Evolutionary conservation across 2,329 filamentous ascomycete species (phyloP).

Genomic region (Pyricularia pennisetigena): DNA sequence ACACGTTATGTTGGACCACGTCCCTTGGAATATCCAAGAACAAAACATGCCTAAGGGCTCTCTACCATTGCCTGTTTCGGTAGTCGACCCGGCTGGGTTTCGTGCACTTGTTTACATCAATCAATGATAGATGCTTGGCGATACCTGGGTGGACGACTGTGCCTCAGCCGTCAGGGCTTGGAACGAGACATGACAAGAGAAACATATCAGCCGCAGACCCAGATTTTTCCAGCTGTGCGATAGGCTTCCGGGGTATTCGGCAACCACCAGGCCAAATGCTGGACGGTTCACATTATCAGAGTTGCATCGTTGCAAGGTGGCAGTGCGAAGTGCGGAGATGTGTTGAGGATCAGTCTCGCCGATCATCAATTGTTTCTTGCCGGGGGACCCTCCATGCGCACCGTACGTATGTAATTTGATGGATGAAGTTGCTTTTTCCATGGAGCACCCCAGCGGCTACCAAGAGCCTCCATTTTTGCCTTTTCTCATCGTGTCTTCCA

Average conservation of each 20-base stretch:
- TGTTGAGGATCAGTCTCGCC: background rate
- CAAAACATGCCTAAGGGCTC: background rate
- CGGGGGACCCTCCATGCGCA: background rate
- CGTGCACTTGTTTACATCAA: background rate
- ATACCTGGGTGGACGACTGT: background rate
- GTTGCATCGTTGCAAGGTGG: background rate
- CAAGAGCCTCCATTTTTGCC: background rate
- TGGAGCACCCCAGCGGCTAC: background rate
- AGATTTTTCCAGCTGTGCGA: background rate
- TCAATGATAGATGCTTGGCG: background rate
- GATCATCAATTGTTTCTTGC: background rate
- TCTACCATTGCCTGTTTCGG: background rate
- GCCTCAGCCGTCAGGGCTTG: background rate
- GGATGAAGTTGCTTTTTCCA: background rate
- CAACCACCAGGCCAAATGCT: no score
- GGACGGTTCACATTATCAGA: no score
- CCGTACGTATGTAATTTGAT: background rate
- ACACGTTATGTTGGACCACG: background rate
- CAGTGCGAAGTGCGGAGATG: background rate
- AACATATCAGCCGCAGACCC: background rate
- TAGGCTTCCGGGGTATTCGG: background rate
- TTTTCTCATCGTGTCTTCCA: background rate
- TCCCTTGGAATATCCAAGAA: background rate
- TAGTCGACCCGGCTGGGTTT: background rate
- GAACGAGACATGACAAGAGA: background rate